A percentile compares a stretch with the other conserved stretches of the same genome.
Evolutionary conservation across 805 yeast genomes (phyloP).

Genomic region (Starmerella vitae): DNA sequence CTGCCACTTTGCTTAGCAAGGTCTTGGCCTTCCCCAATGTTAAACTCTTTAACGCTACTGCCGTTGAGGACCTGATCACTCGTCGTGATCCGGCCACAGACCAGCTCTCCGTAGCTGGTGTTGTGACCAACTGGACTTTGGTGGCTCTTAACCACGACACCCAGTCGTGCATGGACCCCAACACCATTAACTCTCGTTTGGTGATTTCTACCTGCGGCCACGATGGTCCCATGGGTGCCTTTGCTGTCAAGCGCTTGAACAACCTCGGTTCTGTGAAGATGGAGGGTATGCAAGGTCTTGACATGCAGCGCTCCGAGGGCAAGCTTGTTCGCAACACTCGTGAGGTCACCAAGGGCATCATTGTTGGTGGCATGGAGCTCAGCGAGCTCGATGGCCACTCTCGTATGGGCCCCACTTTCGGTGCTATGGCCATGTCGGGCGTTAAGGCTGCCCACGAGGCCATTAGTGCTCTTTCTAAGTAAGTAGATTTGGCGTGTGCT

Average conservation of each 20-base stretch:
- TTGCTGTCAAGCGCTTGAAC: slow-evolving; percentile 56
- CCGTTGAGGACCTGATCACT: slow-evolving; percentile 68
- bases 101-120: slow-evolving; percentile 58
- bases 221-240: slow-evolving; percentile 76
- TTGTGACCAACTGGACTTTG: slow-evolving; percentile 71
- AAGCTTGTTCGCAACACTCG: slow-evolving; percentile 57
- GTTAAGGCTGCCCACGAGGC: slow-evolving; percentile 59
- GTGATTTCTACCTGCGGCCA: slow-evolving; percentile 66
- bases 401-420: slow-evolving; percentile 78
- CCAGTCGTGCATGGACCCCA: slow-evolving; percentile 74
- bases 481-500: too few species aligned
- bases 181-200: slow-evolving; percentile 52
- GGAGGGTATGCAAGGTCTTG: slow-evolving; percentile 65
- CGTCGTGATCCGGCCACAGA: slow-evolving; percentile 46
- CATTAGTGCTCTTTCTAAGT: slow-evolving; percentile 7
- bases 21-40: slow-evolving; percentile 61
- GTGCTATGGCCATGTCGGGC: slow-evolving; percentile 69
- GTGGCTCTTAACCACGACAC: slow-evolving; percentile 63
- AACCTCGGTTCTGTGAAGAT: slow-evolving; percentile 38
- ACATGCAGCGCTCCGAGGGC: slow-evolving; percentile 67
- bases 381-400: slow-evolving; percentile 64
- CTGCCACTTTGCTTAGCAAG: slow-evolving; percentile 55
- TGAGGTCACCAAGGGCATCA: slow-evolving; percentile 49
- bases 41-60: slow-evolving; percentile 65
- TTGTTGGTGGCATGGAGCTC: slow-evolving; percentile 66